Base-by-base conservation (phyloP, 352 stramenopile species). In the Pythium guiyangense region DNA sequence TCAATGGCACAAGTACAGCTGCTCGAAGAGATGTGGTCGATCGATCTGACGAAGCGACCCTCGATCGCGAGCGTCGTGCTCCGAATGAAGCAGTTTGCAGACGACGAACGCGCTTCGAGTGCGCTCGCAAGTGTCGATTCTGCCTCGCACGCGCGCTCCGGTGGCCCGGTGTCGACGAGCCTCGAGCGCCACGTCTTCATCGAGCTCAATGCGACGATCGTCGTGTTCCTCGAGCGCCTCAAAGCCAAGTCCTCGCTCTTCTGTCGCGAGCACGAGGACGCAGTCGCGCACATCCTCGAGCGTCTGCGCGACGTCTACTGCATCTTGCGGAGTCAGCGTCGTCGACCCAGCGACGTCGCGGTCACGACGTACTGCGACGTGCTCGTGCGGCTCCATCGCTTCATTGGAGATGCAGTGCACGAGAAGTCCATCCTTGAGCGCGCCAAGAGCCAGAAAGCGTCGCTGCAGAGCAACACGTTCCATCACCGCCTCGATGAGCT, bases 401-500 rank as follows among this genome's bases (percentile, higher is more conserved):
- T 54, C 49, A 6, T 54, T 5, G 4, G 49, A 4, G 15, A 29
- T 8, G 18, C 49, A 12, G 6, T 34, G 8, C 6, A 20, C 15
- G 18, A 39, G 3, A 43, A 55, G 18, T 54, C 49, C 5, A 2
- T 54, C 6, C 12, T 54, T n/a, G 3, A 29, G 49, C 20, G 31
- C 15, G 49, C 49, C 5, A 27, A 31, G 34, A 54, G 49, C 17
- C 49, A 54, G n/a, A 39, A 40, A 17, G 49, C 39, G n/a, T n/a
- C 49, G 31, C 31, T 54, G 10, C 18, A 40, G 31, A 54, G 31
- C 34, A 42, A 54, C 18, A 18, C 43, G 18, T 54, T 54, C n/a
- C 49, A 54, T 18, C 29, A 18, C 9, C 31, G 27, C 1, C 34
- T 54, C 6, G 49, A 54, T 31, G 34, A 44, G 31, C n/a, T 54